Evolutionary conservation across 176 grass and related monocot genomes (phyloP).

Genomic region (Pontederia paniculata): DNA sequence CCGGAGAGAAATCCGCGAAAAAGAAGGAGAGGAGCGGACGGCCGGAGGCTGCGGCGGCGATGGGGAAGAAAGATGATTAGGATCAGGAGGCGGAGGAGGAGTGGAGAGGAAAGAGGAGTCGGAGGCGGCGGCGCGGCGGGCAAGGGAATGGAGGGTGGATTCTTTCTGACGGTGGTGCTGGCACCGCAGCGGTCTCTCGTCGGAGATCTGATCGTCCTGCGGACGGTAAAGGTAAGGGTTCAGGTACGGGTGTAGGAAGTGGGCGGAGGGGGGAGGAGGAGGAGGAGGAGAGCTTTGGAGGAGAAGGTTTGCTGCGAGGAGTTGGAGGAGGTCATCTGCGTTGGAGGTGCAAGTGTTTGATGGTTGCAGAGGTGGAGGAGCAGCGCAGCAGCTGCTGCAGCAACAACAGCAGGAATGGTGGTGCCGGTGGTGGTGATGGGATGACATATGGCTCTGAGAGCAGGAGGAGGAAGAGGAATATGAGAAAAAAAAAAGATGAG

Average conservation of each 20-base stretch:
- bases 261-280: constrained; percentile 23
- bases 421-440: neutral
- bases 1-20: constrained; percentile 12
- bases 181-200: constrained; percentile 10
- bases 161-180: constrained; percentile 27
- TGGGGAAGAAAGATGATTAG: neutral
- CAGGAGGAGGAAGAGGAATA: too few species aligned
- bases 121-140: constrained; percentile 49
- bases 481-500: too few species aligned
- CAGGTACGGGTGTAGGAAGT: neutral
- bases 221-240: constrained; percentile 10
- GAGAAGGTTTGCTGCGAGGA: constrained; percentile 13
- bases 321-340: constrained; percentile 14
- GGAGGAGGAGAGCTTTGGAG: constrained; percentile 31
- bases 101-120: constrained; percentile 36
- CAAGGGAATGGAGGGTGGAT: constrained; percentile 51
- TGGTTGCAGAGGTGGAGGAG: constrained; percentile 18
- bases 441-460: neutral
- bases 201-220: constrained; percentile 24
- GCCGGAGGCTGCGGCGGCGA: neutral
- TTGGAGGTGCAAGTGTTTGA: constrained; percentile 8
- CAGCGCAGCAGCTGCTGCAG: neutral
- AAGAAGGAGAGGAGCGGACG: neutral
- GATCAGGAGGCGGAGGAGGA: constrained; percentile 3
- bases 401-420: constrained; percentile 1